Evolutionary conservation across 192 early-diverging fungal genomes (phyloP).

Genomic region (Martensiomyces pterosporus): DNA sequence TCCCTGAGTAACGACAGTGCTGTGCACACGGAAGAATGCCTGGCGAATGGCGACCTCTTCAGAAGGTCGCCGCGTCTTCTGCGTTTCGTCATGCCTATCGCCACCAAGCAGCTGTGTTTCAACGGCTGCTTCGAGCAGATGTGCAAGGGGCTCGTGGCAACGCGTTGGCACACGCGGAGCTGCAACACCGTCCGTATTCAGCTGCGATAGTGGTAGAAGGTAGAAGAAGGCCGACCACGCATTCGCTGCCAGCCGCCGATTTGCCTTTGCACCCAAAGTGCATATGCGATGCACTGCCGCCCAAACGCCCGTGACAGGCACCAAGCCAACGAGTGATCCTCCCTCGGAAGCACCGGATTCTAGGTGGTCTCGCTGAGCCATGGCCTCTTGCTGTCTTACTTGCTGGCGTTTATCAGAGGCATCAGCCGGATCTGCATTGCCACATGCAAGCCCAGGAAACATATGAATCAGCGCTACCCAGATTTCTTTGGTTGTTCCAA

Average conservation of each 20-base stretch:
- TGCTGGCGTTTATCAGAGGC: background rate
- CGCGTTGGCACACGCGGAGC: slow-evolving; percentile 15
- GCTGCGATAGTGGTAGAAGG: slow-evolving; percentile 20
- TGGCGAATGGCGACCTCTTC: slow-evolving; percentile 32
- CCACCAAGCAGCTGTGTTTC: slow-evolving; percentile 10
- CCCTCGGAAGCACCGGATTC: no score
- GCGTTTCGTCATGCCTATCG: background rate
- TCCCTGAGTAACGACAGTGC: slow-evolving; percentile 15
- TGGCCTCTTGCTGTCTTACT: no score
- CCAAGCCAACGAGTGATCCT: no score
- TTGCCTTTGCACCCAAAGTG: background rate
- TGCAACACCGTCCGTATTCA: slow-evolving; percentile 42
- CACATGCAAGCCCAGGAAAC: no score
- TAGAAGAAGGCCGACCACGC: slow-evolving; percentile 30
- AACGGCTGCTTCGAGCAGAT: slow-evolving; percentile 19
- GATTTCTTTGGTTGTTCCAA: slow-evolving; percentile 12
- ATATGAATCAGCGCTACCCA: slow-evolving; percentile 33
- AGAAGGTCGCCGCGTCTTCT: slow-evolving; percentile 4
- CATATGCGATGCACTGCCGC: slow-evolving; percentile 7
- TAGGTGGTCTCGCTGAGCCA: no score
- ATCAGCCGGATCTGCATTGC: background rate
- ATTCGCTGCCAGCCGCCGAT: background rate
- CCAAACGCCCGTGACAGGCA: slow-evolving; percentile 21
- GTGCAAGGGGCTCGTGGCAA: slow-evolving; percentile 12
- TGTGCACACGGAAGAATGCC: slow-evolving; percentile 26